Conservation (phyloP, 371 early-diverging fungal species). For the Smittium culicis region DNA sequence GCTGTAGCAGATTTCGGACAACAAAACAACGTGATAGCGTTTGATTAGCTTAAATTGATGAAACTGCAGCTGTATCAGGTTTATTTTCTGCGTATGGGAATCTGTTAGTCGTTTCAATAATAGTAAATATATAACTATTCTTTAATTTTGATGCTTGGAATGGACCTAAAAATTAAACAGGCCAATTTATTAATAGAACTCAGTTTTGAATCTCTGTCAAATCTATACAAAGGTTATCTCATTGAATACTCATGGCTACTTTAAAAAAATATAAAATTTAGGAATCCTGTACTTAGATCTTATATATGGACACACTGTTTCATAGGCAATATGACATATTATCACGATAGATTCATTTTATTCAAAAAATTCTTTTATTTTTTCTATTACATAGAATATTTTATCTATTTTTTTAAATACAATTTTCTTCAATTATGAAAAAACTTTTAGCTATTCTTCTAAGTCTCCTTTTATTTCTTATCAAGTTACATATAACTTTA, state of each 20-base stretch:
- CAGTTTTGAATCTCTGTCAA: neutral
- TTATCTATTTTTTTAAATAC: neutral
- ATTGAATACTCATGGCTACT: too few relatives aligned
- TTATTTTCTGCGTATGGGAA: neutral
- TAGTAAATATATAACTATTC: neutral
- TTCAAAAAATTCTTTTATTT: neutral
- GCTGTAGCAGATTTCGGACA: neutral
- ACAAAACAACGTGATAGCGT: neutral
- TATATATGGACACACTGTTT: neutral
- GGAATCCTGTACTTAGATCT: neutral
- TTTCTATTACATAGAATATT: neutral
- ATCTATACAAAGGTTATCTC: neutral
- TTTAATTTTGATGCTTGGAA: neutral
- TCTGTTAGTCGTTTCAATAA: neutral
- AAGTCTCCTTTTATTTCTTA: neutral
- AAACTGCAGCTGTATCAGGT: neutral
- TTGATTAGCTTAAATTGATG: neutral
- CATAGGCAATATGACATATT: neutral
- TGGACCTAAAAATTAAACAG: neutral
- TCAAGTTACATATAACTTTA: neutral
- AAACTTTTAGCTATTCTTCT: neutral
- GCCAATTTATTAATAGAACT: neutral
- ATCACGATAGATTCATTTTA: neutral
- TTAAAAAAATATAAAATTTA: too few relatives aligned
- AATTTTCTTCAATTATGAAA: neutral